Percentiles rank a stretch among this genome's conserved stretches.
Evolutionary conservation across 2,329 filamentous ascomycete genomes (phyloP).

Genomic region (Hypoxylon sp.): DNA sequence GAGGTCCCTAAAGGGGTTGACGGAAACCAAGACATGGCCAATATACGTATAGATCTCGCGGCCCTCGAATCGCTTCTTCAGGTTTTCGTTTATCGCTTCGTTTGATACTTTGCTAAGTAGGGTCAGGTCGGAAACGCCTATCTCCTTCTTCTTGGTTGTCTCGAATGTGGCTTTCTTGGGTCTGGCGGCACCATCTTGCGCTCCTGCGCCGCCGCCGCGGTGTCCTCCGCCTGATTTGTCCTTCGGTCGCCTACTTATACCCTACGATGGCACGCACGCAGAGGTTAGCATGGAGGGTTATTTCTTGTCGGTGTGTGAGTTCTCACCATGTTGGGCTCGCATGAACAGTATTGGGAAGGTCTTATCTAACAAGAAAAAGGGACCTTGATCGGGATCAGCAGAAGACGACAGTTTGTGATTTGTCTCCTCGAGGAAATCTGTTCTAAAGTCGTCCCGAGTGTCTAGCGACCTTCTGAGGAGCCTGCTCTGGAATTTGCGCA

Average conservation of each 20-base stretch:
- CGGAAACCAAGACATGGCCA: constrained; percentile 98
- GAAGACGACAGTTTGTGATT: constrained; percentile 4
- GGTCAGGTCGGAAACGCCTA: constrained; percentile 97
- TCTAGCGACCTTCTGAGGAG: constrained; percentile 12
- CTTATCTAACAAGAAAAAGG: constrained; percentile 27
- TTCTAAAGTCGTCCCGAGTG: neutral
- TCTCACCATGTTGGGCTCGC: constrained; percentile 51
- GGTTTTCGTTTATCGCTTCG: constrained; percentile 98
- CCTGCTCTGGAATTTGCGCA: constrained; percentile 23
- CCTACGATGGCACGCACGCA: constrained; percentile 50
- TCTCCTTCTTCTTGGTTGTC: constrained; percentile 98
- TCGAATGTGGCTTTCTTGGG: constrained; percentile 98
- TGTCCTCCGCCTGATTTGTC: constrained; percentile 61
- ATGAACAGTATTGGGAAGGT: constrained; percentile 45
- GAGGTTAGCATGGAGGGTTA: constrained; percentile 36
- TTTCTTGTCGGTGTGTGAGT: neutral
- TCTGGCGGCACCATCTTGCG: constrained; percentile 63
- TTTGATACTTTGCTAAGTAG: constrained; percentile 99
- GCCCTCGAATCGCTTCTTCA: constrained; percentile 98
- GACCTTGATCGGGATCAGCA: constrained; percentile 7
- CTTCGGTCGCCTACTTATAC: constrained; percentile 63
- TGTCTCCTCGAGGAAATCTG: neutral
- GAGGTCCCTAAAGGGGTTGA: constrained; percentile 97
- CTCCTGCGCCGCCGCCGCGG: constrained; percentile 56
- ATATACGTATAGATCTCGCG: constrained; percentile 99